Evolutionary conservation across 768 basidiomycete genomes (phyloP), one percentile per base, ranked within the genome.

Genomic region (Kwoniella mangroviensis): DNA sequence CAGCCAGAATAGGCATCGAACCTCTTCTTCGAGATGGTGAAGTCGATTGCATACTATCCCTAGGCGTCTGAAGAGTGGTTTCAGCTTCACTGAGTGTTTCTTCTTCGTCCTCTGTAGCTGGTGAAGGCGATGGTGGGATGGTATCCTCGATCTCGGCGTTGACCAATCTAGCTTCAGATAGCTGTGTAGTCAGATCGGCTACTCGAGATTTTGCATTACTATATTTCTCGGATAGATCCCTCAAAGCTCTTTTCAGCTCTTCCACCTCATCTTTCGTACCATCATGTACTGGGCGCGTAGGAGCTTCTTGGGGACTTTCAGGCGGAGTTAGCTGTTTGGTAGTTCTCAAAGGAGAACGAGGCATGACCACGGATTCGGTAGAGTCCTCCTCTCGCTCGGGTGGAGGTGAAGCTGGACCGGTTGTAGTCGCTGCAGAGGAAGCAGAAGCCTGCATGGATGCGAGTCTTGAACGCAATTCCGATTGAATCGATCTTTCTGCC

Each of bases 151-250:
- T 43, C 61, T 79, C 78, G 1, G 71, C 63, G 56, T 57, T 63
- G 19, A 74, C 71, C 2, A 94, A 87, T 75, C 90, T 93, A 9
- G 89, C 87, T 80, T 96, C 95, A 77, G 94, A 89, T 41, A 96
- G 89, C 82, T 97, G 93, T n/a, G 89, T 87, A 19, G 91, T 90
- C 51, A 99, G 88, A 76, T 95, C 93, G n/a, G 91, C 91, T 68
- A 99, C 96, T 83, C 96, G 92, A 59, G 88, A 88, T 40, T 98
- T 86, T 19, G 95, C 92, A 69, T 96, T 92, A 40, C 90, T 89
- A 79, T 95, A 98, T 54, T 63, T 54, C 19, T 55, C 63, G 21
- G 75, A 72, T 6, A 74, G 59, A n/a, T 66, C 72, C 9, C 57
- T 55, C 17, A 70, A 67, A 4, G 69, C 67, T 12, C 54, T 61